Evolutionary conservation across 768 basidiomycete species (phyloP).

Genomic region (Termitomyces sp.): DNA sequence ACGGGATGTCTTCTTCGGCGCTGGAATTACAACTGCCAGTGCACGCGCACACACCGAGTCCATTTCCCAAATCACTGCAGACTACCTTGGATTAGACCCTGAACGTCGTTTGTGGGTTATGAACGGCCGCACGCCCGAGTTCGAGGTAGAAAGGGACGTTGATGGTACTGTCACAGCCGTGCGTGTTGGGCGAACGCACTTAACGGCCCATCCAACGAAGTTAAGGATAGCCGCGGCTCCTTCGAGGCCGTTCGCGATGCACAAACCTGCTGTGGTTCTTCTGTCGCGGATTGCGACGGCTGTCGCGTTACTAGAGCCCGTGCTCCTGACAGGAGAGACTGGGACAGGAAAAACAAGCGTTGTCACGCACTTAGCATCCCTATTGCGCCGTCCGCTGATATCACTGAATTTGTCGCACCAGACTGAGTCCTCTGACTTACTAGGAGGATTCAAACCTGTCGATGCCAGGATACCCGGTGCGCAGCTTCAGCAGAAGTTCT

Average conservation of each 20-base stretch:
- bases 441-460: constrained; percentile 96
- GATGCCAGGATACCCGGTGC: constrained; percentile 79
- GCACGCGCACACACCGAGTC: constrained; percentile 44
- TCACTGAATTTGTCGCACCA: constrained; percentile 95
- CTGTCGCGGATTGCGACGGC: constrained; percentile 78
- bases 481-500: constrained; percentile 65
- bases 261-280: constrained; percentile 75
- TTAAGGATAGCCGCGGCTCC: constrained; percentile 25
- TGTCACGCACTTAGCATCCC: constrained; percentile 78
- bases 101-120: constrained; percentile 74
- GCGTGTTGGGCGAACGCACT: constrained; percentile 56
- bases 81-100: constrained; percentile 57
- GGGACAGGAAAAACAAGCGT: constrained; percentile 98
- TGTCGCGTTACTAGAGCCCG: constrained; percentile 70
- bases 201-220: constrained; percentile 41
- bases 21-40: constrained; percentile 47
- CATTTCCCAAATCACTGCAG: constrained; percentile 51
- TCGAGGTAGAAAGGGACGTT: constrained; percentile 62
- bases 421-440: constrained; percentile 89
- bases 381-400: constrained; percentile 72
- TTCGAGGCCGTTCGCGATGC: constrained; percentile 78
- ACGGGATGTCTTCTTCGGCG: constrained; percentile 88
- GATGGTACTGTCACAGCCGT: constrained; percentile 58
- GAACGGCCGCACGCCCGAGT: constrained; percentile 56
- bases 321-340: constrained; percentile 93